These are phyloP conservation scores for Thalia dealbata DNA, from an alignment of 176 grass and related monocot genomes.

Conservation along the genomic window DNA sequence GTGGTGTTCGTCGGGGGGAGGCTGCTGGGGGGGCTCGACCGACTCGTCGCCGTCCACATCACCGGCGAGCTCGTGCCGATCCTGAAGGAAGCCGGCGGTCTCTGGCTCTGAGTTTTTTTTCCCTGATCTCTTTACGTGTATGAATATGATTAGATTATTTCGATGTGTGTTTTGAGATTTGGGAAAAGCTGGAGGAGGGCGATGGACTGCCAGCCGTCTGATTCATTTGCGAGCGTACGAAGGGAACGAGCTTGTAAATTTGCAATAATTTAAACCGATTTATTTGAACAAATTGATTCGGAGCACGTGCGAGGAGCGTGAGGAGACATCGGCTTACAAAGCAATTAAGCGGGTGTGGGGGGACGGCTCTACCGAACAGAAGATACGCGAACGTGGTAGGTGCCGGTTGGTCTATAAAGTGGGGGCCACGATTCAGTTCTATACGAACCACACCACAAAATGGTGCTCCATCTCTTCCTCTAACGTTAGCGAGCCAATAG, in stretches of 20 bases:
- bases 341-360: too few relatives aligned
- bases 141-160: neutral
- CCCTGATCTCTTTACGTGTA: neutral
- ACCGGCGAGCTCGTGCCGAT: constrained; percentile 93
- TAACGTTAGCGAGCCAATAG: too few relatives aligned
- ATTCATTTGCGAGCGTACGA: neutral
- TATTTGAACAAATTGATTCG: too few relatives aligned
- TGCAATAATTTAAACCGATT: neutral
- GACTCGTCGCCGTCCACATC: constrained; percentile 89
- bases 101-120: constrained; percentile 48
- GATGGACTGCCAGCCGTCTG: neutral
- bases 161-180: neutral
- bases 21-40: constrained; percentile 61
- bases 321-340: too few relatives aligned
- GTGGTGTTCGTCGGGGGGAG: constrained; percentile 78
- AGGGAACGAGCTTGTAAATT: neutral
- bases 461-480: too few relatives aligned
- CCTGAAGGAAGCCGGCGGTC: constrained; percentile 74
- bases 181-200: neutral
- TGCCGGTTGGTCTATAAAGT: too few relatives aligned
- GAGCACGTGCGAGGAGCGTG: too few relatives aligned
- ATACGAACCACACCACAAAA: too few relatives aligned
- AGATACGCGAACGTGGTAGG: too few relatives aligned
- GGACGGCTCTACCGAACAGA: too few relatives aligned
- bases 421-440: too few relatives aligned